phyloP scores from a whole-genome alignment of 495 filamentous ascomycete genomes.

The Hypoxylon intermedium region DNA sequence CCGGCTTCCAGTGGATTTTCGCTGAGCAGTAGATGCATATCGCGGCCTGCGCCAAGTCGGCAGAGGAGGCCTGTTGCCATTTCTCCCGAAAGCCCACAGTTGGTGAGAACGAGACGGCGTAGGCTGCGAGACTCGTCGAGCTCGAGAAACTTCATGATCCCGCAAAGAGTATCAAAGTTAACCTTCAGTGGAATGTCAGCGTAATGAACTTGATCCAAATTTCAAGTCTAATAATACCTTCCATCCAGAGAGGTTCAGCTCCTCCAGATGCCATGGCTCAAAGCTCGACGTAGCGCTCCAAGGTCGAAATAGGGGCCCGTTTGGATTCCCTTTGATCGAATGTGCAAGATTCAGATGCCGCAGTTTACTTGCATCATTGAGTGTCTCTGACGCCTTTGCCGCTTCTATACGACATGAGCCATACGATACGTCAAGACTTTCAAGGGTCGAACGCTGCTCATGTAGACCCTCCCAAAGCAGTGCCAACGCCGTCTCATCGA shows the following conservation, averaged over 20 bases:
- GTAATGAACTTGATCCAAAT: background rate
- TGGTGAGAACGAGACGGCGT: conserved; percentile 73
- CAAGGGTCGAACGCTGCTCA: conserved; percentile 73
- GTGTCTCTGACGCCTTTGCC: conserved; percentile 56
- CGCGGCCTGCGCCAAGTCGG: conserved; percentile 70
- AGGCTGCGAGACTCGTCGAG: conserved; percentile 69
- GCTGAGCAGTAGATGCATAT: conserved; percentile 79
- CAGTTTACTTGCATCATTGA: conserved; percentile 35
- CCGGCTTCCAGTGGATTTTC: conserved; percentile 75
- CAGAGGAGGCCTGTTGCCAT: conserved; percentile 80
- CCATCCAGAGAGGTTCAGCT: conserved; percentile 71
- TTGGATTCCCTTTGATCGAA: conserved; percentile 37
- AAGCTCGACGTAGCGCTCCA: conserved; percentile 45
- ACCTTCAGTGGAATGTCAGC: conserved; percentile 43
- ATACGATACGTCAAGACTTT: conserved; percentile 77
- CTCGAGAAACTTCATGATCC: conserved; percentile 69
- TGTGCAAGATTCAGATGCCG: conserved; percentile 35
- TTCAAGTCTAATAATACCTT: conserved; percentile 53
- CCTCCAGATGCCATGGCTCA: conserved; percentile 76
- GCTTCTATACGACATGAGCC: conserved; percentile 76
- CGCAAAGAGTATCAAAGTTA: conserved; percentile 62
- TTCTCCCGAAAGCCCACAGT: conserved; percentile 79
- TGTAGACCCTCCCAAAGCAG: conserved; percentile 65
- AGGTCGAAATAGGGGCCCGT: conserved; percentile 35
- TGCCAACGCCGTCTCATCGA: conserved; percentile 66